A percentile compares a stretch with the other conserved stretches of the same genome.
Conservation (phyloP, 2,329 filamentous ascomycete genomes). For the Pseudopyricularia javanii region DNA sequence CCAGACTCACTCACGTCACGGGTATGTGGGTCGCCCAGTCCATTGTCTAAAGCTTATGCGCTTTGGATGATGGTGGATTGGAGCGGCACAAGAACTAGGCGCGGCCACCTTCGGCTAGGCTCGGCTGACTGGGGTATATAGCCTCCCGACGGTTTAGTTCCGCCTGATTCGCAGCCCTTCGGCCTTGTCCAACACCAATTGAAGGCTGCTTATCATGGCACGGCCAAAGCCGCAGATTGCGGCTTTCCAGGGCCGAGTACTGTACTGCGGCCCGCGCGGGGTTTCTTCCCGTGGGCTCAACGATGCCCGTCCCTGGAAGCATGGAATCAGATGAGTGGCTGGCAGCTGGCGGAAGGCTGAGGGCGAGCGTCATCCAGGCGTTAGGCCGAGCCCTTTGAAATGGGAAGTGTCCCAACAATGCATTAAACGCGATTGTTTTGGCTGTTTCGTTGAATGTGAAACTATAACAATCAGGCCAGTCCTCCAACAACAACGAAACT, state of each 20-base stretch:
- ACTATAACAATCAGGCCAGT: no score
- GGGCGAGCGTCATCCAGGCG: background rate
- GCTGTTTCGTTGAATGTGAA: background rate
- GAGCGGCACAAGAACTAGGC: background rate
- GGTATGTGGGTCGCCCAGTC: background rate
- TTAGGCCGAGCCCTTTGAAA: background rate
- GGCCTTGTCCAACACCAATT: background rate
- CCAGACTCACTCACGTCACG: background rate
- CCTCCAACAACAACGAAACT: no score
- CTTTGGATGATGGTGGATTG: background rate
- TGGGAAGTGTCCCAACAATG: background rate
- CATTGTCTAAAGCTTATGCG: background rate
- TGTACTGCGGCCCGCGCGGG: background rate
- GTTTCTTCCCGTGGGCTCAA: background rate
- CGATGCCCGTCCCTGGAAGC: background rate
- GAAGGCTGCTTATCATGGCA: background rate
- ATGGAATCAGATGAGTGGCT: background rate
- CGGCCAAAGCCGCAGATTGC: background rate
- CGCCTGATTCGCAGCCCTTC: background rate
- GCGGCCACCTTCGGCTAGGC: slow-evolving; percentile 18
- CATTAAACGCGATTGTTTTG: background rate
- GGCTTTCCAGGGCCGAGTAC: background rate
- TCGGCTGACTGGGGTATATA: slow-evolving; percentile 12
- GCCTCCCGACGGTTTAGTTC: slow-evolving; percentile 1
- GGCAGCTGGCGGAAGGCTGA: background rate